Conservation (phyloP, 2,329 filamentous ascomycete genomes). For the Monosporascus ibericus region DNA sequence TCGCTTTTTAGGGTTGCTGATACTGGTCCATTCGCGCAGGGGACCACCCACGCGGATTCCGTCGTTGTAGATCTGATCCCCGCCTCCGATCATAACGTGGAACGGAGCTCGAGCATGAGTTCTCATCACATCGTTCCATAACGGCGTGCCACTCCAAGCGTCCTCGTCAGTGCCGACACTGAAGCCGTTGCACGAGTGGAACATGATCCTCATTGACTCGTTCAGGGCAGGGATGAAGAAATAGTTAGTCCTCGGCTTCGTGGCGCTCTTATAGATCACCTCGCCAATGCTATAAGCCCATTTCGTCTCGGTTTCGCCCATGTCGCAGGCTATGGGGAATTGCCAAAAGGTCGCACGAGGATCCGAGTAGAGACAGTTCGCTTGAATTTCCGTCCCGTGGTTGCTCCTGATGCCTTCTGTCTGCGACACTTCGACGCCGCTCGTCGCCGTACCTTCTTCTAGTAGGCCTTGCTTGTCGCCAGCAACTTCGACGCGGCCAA, state of each 20-base stretch:
- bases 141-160: constrained; percentile 79
- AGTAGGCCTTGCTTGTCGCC: constrained; percentile 18
- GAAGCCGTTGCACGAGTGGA: constrained; percentile 97
- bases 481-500: constrained; percentile 36
- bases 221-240: constrained; percentile 82
- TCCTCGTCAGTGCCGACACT: constrained; percentile 69
- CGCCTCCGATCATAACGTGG: constrained; percentile 92
- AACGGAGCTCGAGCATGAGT: constrained; percentile 75
- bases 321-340: constrained; percentile 75
- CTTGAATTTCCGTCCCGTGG: constrained; percentile 37
- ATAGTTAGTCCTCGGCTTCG: constrained; percentile 52
- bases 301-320: constrained; percentile 61
- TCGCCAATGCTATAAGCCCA: constrained; percentile 74
- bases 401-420: constrained; percentile 35
- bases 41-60: constrained; percentile 81
- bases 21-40: constrained; percentile 73
- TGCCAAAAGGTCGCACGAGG: constrained; percentile 80
- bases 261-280: constrained; percentile 53
- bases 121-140: constrained; percentile 92
- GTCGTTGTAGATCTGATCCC: constrained; percentile 96
- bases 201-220: constrained; percentile 97
- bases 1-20: constrained; percentile 77
- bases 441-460: constrained; percentile 23
- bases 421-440: constrained; percentile 16
- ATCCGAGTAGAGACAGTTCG: constrained; percentile 60